Conservation (phyloP, 1,139 yeast species). For the Suhomyces atakaporum region DNA sequence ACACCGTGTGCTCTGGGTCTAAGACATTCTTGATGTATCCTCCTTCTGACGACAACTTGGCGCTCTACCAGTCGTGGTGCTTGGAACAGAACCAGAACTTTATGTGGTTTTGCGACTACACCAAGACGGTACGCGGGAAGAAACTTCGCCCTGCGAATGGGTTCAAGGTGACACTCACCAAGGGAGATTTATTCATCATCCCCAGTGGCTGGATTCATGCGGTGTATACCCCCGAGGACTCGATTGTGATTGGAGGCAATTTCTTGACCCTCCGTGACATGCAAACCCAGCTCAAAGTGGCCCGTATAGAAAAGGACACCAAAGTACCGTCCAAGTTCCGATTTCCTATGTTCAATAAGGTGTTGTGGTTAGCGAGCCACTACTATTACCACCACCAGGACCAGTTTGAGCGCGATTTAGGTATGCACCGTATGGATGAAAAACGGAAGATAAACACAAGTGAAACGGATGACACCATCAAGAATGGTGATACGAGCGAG, state of each 20-base stretch:
- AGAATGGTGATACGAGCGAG: too few relatives aligned
- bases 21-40: conserved; percentile 80
- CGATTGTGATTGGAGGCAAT: conserved; percentile 86
- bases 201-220: conserved; percentile 97
- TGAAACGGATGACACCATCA: too few relatives aligned
- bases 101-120: conserved; percentile 65
- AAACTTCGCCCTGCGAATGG: conserved; percentile 44
- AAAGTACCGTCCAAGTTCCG: conserved; percentile 75
- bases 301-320: conserved; percentile 63
- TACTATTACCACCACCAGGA: conserved; percentile 35
- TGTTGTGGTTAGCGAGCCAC: conserved; percentile 66
- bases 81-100: conserved; percentile 60
- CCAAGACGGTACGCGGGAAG: conserved; percentile 28
- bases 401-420: conserved; percentile 18
- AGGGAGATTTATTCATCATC: conserved; percentile 77
- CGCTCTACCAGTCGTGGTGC: conserved; percentile 73
- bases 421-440: too few relatives aligned
- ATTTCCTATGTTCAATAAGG: conserved; percentile 74
- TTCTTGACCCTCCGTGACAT: conserved; percentile 68
- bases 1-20: conserved; percentile 71
- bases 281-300: conserved; percentile 60
- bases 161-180: conserved; percentile 58
- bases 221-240: conserved; percentile 79
- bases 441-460: too few relatives aligned
- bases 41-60: conserved; percentile 65